Conservation (phyloP, 2,329 filamentous ascomycete genomes). For the Phialemoniopsis sp. region DNA sequence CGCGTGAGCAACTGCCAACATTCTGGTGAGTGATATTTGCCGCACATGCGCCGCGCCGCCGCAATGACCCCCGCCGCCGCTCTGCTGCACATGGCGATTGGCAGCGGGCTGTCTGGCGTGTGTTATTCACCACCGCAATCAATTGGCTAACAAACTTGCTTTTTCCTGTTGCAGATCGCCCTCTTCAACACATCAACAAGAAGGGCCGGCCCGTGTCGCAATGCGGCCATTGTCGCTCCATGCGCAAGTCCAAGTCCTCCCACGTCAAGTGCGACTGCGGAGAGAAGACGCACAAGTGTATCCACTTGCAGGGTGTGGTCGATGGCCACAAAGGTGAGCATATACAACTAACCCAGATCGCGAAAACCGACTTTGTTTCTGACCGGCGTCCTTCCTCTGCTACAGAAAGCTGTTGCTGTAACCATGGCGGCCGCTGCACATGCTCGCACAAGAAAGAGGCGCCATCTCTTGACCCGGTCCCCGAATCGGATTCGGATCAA, state of each 20-base stretch:
- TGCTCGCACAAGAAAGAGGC: conserved; percentile 62
- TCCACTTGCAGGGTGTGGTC: conserved; percentile 52
- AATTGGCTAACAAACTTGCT: not conserved
- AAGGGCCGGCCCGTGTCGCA: conserved; percentile 97
- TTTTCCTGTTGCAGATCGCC: conserved; percentile 62
- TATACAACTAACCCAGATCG: not conserved
- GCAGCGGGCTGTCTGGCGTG: too few relatives aligned
- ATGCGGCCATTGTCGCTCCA: conserved; percentile 92
- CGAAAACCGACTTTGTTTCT: too few relatives aligned
- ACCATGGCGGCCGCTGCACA: conserved; percentile 63
- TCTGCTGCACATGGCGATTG: too few relatives aligned
- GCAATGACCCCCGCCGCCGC: too few relatives aligned
- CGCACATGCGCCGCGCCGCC: conserved; percentile 1
- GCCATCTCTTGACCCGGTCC: conserved; percentile 54
- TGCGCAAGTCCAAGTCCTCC: conserved; percentile 92
- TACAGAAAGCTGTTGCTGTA: conserved; percentile 65
- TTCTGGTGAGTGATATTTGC: conserved; percentile 63
- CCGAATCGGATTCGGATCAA: conserved; percentile 57
- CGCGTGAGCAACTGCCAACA: conserved; percentile 99
- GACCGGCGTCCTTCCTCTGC: conserved; percentile 4
- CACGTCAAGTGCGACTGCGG: conserved; percentile 97
- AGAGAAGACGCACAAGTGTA: conserved; percentile 76
- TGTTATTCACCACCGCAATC: too few relatives aligned
- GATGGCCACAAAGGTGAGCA: conserved; percentile 57
- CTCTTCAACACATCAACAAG: conserved; percentile 91